These are phyloP conservation scores for Spiraea crenata DNA, from an alignment of 331 rosid genomes.

Conservation along the genomic window DNA sequence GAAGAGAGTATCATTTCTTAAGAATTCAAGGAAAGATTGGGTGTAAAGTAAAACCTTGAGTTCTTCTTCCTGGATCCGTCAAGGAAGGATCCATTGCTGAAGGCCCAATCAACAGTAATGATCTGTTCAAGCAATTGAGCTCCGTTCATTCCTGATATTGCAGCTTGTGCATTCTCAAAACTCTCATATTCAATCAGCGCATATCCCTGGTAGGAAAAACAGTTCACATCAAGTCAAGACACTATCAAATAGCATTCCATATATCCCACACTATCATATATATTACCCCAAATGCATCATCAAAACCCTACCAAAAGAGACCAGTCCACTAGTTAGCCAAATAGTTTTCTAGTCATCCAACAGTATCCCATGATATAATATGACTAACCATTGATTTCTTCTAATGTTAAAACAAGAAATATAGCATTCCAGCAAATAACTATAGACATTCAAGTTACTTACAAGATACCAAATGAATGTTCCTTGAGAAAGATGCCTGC, in stretches of 20 bases:
- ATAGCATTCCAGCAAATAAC: not conserved
- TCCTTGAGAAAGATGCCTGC: not conserved
- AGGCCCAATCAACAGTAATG: constrained; percentile 88
- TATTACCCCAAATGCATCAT: not conserved
- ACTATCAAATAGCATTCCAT: not conserved
- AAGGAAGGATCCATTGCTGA: constrained; percentile 82
- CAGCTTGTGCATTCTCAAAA: constrained; percentile 72
- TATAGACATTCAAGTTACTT: not conserved
- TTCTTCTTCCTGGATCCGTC: constrained; percentile 77
- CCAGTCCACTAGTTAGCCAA: not conserved
- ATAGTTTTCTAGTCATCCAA: not conserved
- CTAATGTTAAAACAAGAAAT: not conserved
- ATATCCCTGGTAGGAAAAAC: constrained; percentile 40
- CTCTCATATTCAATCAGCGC: constrained; percentile 55
- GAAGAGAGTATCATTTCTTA: constrained; percentile 7
- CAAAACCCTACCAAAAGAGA: constrained; percentile 3
- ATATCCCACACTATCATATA: too few relatives aligned
- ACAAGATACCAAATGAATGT: not conserved
- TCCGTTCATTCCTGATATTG: constrained; percentile 81
- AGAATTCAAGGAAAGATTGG: not conserved
- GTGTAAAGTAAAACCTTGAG: constrained; percentile 47
- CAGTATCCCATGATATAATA: not conserved
- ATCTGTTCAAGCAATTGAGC: constrained; percentile 73
- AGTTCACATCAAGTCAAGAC: not conserved
- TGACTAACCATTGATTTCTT: not conserved